Evolutionary conservation across 2,329 filamentous ascomycete species (phyloP), one percentile per base, ranked within the genome.

Genomic region (Hirsutella thompsonii): DNA sequence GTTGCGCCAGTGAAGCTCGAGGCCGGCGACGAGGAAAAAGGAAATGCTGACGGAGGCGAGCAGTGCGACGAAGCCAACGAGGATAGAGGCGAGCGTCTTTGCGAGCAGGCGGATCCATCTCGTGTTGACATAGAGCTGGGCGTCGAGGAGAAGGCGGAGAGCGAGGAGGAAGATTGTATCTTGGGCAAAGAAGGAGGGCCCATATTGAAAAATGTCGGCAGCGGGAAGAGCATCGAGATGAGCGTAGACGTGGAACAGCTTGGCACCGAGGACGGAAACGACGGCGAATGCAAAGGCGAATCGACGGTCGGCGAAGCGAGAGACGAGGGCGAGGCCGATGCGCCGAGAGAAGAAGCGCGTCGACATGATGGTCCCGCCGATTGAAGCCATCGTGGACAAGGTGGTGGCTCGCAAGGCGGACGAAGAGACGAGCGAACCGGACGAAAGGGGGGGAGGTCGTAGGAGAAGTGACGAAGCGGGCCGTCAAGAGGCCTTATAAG

Each of bases 1-100:
- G 37, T 62, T 61, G 35, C 56, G 51, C 49, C 59, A 59, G 30
- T 58, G 59, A 3, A 62, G 51, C 40, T 62, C 58, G 6, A 53
- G 53, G 16, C 58, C 57, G 1, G 57, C 44, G 2, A 53, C 49
- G n/a, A 44, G 33, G 33, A 49, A 55, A 38, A 57, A 57, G 18
- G 50, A 49, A 20, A 50, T 46, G 20, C 48, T 53, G 20, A 54
- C 42, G 21, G 50, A 40, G 28, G 55, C 50, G 5, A 60, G 40
- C 2, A 43, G 30, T 16, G 52, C 46, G 44, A 51, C 48, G 42
- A 49, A 48, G 11, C 40, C 35, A 41, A 54, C 47, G 19, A 55
- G 40, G 20, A 37, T 14, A 16, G 42, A 32, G 20, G 45, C 41
- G 26, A 54, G 20, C 32, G 46, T 41, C 43, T 48, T 21, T 42